Conservation (phyloP, 176 grass and related monocot genomes). For the Aechmea fasciata region DNA sequence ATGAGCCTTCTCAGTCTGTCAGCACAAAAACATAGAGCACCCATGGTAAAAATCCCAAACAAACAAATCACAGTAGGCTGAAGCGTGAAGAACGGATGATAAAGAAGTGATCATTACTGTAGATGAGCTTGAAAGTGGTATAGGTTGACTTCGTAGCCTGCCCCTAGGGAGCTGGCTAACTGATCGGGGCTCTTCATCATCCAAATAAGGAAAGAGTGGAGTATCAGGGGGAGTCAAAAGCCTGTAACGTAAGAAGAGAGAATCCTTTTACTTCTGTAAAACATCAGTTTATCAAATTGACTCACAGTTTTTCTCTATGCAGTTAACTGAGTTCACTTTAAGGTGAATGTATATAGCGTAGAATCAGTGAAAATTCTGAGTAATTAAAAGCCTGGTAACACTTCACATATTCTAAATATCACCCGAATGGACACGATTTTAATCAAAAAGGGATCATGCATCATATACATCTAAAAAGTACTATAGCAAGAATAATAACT, state of each 20-base stretch:
- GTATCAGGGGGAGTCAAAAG: constrained; percentile 87
- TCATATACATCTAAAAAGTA: no score
- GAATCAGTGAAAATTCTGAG: no score
- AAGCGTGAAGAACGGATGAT: constrained; percentile 15
- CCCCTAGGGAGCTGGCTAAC: constrained; percentile 46
- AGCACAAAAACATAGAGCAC: constrained; percentile 6
- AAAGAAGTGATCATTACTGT: constrained; percentile 28
- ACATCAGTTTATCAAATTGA: background rate
- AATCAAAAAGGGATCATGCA: no score
- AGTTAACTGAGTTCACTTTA: no score
- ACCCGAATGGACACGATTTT: no score
- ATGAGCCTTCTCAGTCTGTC: constrained; percentile 55
- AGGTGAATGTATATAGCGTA: no score
- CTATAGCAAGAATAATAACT: no score
- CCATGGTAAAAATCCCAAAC: background rate
- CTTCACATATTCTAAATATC: no score
- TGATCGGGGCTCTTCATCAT: constrained; percentile 48
- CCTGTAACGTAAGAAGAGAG: constrained; percentile 29
- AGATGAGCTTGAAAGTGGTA: constrained; percentile 57
- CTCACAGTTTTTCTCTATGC: no score
- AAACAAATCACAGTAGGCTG: background rate
- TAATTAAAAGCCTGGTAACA: no score
- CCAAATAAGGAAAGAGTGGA: constrained; percentile 84
- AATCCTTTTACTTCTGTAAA: background rate
- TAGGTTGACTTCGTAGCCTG: constrained; percentile 51